Conservation (phyloP, 352 stramenopile species). For the Phytophthora pistaciae region DNA sequence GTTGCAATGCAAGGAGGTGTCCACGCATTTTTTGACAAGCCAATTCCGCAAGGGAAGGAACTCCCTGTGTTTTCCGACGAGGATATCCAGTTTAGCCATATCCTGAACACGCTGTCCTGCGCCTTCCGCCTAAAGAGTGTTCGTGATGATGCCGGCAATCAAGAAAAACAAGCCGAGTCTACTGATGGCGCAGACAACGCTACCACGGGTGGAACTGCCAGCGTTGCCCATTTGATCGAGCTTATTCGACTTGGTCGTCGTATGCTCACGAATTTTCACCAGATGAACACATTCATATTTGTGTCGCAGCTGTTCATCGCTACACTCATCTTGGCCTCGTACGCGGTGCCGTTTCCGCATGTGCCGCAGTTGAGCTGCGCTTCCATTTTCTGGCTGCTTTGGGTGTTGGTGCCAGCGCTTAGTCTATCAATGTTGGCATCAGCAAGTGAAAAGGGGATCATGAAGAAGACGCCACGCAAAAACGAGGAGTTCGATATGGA, state of each 20-base stretch:
- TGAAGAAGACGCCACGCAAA: constrained; percentile 89
- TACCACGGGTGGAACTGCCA: constrained; percentile 49
- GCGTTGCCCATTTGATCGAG: constrained; percentile 78
- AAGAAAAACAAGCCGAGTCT: constrained; percentile 17
- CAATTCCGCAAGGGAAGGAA: constrained; percentile 62
- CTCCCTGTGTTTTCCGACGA: constrained; percentile 75
- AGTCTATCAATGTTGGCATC: constrained; percentile 85
- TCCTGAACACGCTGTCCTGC: constrained; percentile 86
- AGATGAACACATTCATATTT: constrained; percentile 88
- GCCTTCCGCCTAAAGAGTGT: constrained; percentile 69
- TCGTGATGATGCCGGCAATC: constrained; percentile 22
- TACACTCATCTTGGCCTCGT: constrained; percentile 73
- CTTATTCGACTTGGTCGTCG: constrained; percentile 81
- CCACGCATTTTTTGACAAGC: constrained; percentile 78
- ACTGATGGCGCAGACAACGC: constrained; percentile 30
- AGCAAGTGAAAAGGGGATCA: constrained; percentile 72
- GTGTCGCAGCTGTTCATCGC: constrained; percentile 86
- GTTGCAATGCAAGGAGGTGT: constrained; percentile 76
- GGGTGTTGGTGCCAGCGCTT: constrained; percentile 77
- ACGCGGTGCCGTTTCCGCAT: constrained; percentile 79
- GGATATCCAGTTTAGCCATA: constrained; percentile 84
- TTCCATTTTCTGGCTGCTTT: constrained; percentile 89
- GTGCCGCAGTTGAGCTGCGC: constrained; percentile 77
- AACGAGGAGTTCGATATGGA: constrained; percentile 77
- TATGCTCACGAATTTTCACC: constrained; percentile 87